Percentiles rank a stretch among this genome's conserved stretches.
phyloP scores from a whole-genome alignment of 2,329 filamentous ascomycete genomes.

The Trichoderma guizhouense region DNA sequence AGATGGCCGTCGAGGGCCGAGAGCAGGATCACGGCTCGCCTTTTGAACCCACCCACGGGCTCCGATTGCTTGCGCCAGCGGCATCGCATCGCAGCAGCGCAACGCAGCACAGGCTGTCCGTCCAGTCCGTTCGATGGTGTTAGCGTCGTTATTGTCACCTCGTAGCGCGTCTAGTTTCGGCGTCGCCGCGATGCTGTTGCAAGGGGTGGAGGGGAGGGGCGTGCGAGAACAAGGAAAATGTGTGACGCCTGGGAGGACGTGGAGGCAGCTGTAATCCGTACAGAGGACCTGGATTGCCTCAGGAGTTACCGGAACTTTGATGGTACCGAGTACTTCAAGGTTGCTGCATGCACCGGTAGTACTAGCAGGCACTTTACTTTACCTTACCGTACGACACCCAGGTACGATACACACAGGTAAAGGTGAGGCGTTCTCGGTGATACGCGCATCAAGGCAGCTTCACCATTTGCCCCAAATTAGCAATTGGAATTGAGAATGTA shows the following conservation, averaged over 20 bases:
- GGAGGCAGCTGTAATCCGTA: background rate
- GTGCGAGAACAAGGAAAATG: background rate
- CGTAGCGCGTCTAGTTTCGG: conserved; percentile 15
- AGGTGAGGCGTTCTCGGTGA: background rate
- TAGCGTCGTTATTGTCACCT: conserved; percentile 18
- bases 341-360: background rate
- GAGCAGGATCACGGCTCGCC: conserved; percentile 10
- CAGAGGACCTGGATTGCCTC: background rate
- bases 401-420: background rate
- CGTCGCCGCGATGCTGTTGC: conserved; percentile 15
- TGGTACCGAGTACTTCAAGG: background rate
- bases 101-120: conserved; percentile 8
- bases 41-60: conserved; percentile 13
- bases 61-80: background rate
- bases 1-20: background rate
- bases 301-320: too few species aligned
- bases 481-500: background rate
- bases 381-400: background rate
- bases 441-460: background rate
- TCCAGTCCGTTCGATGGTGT: conserved; percentile 10
- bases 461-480: background rate
- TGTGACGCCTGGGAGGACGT: background rate
- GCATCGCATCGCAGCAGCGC: conserved; percentile 6
- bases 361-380: background rate
- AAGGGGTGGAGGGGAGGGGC: conserved; percentile 6